Conservation (phyloP, 2,329 filamentous ascomycete genomes). For the Macrophomina tecta region DNA sequence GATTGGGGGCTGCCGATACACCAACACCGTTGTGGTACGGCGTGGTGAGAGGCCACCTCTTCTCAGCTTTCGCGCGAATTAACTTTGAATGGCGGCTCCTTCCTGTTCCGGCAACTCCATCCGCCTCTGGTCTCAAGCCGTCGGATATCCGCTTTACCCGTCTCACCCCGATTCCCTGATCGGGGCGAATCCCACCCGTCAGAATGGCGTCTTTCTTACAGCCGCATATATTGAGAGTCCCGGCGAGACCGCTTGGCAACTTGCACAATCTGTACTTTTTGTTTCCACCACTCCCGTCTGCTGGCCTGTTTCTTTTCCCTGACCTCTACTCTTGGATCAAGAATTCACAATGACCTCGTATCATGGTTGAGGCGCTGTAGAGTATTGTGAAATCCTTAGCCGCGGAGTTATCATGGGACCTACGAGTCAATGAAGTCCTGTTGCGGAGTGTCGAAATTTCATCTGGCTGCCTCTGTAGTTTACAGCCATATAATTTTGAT, state of each 20-base stretch:
- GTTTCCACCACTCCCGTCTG: not conserved
- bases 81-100: not conserved
- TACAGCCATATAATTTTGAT: too few relatives aligned
- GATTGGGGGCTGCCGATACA: not conserved
- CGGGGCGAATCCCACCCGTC: not conserved
- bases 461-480: too few relatives aligned
- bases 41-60: not conserved
- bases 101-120: not conserved
- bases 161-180: not conserved
- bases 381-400: too few relatives aligned
- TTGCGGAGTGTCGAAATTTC: too few relatives aligned
- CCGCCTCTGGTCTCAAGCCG: not conserved
- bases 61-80: conserved; percentile 2
- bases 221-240: not conserved
- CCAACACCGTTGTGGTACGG: not conserved
- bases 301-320: not conserved
- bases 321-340: not conserved
- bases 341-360: not conserved
- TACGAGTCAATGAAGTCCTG: too few relatives aligned
- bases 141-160: not conserved
- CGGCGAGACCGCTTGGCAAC: not conserved
- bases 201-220: not conserved
- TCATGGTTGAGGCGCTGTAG: too few relatives aligned
- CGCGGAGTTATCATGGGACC: too few relatives aligned
- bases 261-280: not conserved